A percentile compares a stretch with the other conserved stretches of the same genome.
These are phyloP conservation scores for Agapanthus africanus DNA, from an alignment of 106 monocot genomes.

Conservation along the genomic window DNA sequence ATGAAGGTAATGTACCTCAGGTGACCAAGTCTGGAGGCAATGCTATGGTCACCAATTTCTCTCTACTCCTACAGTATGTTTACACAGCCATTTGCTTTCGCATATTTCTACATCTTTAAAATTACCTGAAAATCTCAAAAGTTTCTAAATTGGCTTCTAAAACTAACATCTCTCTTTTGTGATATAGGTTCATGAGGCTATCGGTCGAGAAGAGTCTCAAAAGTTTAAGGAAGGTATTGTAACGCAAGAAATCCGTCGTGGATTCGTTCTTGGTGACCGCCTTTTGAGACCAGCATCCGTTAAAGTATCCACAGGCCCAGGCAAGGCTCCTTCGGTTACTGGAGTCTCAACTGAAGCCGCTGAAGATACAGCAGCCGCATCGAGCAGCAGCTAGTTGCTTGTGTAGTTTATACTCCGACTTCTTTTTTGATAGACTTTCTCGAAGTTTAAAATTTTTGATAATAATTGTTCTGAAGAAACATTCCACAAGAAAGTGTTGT, in stretches of 20 bases:
- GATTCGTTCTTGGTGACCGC: slow-evolving; percentile 54
- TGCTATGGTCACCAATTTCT: slow-evolving; percentile 13
- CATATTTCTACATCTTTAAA: background rate
- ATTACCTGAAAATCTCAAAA: background rate
- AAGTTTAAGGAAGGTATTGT: slow-evolving; percentile 73
- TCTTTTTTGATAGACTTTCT: background rate
- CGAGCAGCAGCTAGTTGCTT: slow-evolving; percentile 16
- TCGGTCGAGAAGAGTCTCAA: slow-evolving; percentile 65
- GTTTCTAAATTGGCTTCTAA: background rate
- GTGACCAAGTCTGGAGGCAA: slow-evolving; percentile 17
- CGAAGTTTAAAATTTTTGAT: too few relatives aligned
- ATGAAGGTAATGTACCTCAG: slow-evolving; percentile 5
- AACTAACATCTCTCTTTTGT: background rate
- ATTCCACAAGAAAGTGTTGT: too few relatives aligned
- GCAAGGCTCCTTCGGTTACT: slow-evolving; percentile 13
- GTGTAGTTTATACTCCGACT: background rate
- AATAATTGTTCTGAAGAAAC: too few relatives aligned
- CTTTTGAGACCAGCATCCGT: slow-evolving; percentile 72
- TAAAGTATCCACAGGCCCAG: slow-evolving; percentile 57
- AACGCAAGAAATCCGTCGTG: slow-evolving; percentile 53
- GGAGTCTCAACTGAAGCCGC: slow-evolving; percentile 13
- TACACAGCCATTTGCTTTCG: slow-evolving; percentile 2
- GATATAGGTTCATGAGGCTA: slow-evolving; percentile 78
- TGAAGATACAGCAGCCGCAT: slow-evolving; percentile 13
- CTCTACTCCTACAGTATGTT: slow-evolving; percentile 14